Conservation (phyloP, 192 early-diverging fungal species). For the Gaertneriomyces sp. region DNA sequence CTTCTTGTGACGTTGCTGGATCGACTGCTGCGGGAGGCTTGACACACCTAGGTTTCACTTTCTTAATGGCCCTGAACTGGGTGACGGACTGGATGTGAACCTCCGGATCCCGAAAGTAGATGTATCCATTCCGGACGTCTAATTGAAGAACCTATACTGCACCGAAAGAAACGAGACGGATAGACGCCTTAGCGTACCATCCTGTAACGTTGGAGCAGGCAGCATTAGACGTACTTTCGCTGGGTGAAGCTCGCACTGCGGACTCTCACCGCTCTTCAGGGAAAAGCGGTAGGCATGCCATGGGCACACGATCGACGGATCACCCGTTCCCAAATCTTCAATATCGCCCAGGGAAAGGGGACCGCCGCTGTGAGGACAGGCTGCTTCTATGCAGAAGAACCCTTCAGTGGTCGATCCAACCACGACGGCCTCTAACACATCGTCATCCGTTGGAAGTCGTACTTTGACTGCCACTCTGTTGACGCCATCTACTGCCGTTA, state of each 20-base stretch:
- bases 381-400: slow-evolving; percentile 32
- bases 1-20: background rate
- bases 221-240: background rate
- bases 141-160: no score
- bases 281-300: slow-evolving; percentile 46
- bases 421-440: background rate
- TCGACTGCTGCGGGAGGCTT: no score
- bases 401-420: background rate
- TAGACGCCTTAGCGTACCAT: no score
- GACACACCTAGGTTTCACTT: no score
- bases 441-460: background rate
- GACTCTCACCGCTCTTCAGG: slow-evolving; percentile 21
- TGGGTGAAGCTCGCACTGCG: slow-evolving; percentile 8
- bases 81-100: no score
- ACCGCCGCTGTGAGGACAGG: slow-evolving; percentile 46
- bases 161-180: no score
- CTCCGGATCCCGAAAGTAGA: no score
- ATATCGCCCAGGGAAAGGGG: slow-evolving; percentile 45
- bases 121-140: no score
- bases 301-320: slow-evolving; percentile 41
- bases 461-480: background rate
- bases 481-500: background rate
- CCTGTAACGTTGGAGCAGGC: background rate
- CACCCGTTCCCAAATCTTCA: slow-evolving; percentile 27
- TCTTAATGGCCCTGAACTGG: no score